Percentiles rank a stretch among this genome's conserved stretches.
phyloP scores from a whole-genome alignment of 2,329 filamentous ascomycete species.

The Monilinia laxa region DNA sequence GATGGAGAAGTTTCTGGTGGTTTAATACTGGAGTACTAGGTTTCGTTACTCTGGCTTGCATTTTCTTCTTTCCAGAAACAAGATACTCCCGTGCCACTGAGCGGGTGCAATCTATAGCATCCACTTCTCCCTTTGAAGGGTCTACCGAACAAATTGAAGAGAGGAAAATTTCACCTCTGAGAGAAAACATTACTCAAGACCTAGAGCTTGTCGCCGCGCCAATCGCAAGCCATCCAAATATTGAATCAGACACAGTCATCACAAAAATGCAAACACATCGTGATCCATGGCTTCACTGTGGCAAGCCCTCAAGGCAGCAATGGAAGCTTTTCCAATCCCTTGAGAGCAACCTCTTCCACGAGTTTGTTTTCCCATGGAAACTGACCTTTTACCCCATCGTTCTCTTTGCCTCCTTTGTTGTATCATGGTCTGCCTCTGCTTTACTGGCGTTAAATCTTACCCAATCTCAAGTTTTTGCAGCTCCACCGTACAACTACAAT shows the following conservation, averaged over 20 bases:
- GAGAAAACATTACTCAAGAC: neutral
- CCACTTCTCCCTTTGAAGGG: conserved; percentile 27
- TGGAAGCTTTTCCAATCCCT: conserved; percentile 53
- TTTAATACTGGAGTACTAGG: conserved; percentile 57
- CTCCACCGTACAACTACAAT: conserved; percentile 34
- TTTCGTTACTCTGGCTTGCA: conserved; percentile 49
- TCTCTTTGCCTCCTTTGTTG: conserved; percentile 56
- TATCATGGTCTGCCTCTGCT: conserved; percentile 55
- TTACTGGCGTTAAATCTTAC: conserved; percentile 62
- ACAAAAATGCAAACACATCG: conserved; percentile 44
- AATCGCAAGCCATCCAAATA: neutral
- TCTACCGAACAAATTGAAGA: conserved; percentile 31
- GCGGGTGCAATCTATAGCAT: conserved; percentile 21
- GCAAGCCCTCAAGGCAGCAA: conserved; percentile 52
- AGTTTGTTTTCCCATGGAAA: conserved; percentile 62
- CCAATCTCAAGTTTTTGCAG: conserved; percentile 44
- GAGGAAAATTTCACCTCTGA: neutral
- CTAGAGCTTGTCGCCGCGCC: neutral
- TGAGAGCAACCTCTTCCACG: conserved; percentile 49
- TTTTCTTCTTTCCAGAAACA: conserved; percentile 64
- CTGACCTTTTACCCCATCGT: conserved; percentile 61
- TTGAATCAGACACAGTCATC: neutral
- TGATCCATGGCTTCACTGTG: conserved; percentile 57
- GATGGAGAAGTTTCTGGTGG: conserved; percentile 65
- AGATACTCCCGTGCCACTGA: conserved; percentile 51